Base-by-base conservation (phyloP, 2,329 filamentous ascomycete genomes). In the Xylariaceae sp. region DNA sequence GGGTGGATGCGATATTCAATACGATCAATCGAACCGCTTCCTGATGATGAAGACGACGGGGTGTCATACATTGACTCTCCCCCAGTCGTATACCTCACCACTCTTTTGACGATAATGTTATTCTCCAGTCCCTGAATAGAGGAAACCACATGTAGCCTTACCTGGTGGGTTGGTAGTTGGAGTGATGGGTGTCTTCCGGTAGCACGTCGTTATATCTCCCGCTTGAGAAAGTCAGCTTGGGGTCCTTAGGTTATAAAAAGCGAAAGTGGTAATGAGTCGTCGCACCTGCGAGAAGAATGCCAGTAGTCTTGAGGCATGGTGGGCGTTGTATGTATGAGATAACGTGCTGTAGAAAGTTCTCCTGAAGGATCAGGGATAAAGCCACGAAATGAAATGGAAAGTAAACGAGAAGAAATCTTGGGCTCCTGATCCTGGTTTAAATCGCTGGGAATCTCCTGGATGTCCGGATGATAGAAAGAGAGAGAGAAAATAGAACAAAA, bases 211-310 rank as follows among this genome's bases (percentile, higher is more conserved):
- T 65, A 64, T 66, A 72, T 37, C 67, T 66, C 64, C 69, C 61
- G 61, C 70, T 72, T 67, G 57, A 62, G 57, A 65, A 61, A 64
- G 68, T 73, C 63, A 72, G 71, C 56, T 61, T 62, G 51, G 55
- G 63, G 61, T 60, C 60, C 66, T 64, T 55, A 51, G 60, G 51
- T 41, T 41, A 56, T 54, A 59, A 62, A 61, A 55, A 61, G 58
- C 60, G 58, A 62, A 59, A 59, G 8, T 64, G 60, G 44, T 56
- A 56, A 65, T 62, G 60, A 63, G 66, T 67, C 60, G 70, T 73
- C 79, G 77, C 77, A 83, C 81, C 80, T 83, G 73, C 77, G 79
- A 65, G 77, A 73, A 64, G 78, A 70, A 64, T 77, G 76, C 80
- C 80, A 82, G 59, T 78, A 75, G 66, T 78, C 75, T 71, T 75